Base-by-base conservation (phyloP, 2,329 filamentous ascomycete species). In the Colletotrichum godetiae region DNA sequence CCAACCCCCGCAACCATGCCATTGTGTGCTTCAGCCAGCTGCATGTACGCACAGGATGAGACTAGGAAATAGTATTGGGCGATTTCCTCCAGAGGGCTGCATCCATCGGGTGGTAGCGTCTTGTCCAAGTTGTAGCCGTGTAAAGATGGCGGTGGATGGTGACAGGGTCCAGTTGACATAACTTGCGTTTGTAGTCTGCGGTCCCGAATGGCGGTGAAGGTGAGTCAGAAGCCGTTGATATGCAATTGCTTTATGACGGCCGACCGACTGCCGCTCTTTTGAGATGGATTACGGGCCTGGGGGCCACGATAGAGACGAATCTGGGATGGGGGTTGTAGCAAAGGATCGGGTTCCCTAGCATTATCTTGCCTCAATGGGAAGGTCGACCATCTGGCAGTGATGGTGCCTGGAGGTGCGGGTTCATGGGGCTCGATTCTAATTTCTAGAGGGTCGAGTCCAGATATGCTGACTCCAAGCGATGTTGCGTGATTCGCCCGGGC, bases 201-300 rank as follows among this genome's bases (percentile, higher is more conserved):
- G 55, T 55, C n/a, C 24, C 35, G 67, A 70, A 73, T 73, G 56
- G 71, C 71, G 71, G 71, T 73, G 71, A 73, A 56, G 49, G 61
- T 66, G 71, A 73, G 60, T 70, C 67, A 62, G 56, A 65, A 56
- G 71, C 67, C 56, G 61, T 35, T 49, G 42, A 49, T 6, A 35
- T 22, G 46, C 15, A 53, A 63, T 63, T 31, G 53, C 42, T 55
- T 58, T 42, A 49, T 57, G 19, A n/a, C 12, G 29, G 52, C 46
- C 11, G 46, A 68, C 46, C 11, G 46, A 68, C 33, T 72, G 29
- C 65, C 57, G 59, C 49, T 58, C 33, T 31, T 5, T 31, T 22
- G 29, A 62, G 24, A 64, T 59, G 42, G 29, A 29, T 7, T 29
- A 56, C 13, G 12, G 27, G 15, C n/a, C 22, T 24, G 2, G n/a